Conservation (phyloP, 139 green algal genomes). For the Tetradesmus obliquus region DNA sequence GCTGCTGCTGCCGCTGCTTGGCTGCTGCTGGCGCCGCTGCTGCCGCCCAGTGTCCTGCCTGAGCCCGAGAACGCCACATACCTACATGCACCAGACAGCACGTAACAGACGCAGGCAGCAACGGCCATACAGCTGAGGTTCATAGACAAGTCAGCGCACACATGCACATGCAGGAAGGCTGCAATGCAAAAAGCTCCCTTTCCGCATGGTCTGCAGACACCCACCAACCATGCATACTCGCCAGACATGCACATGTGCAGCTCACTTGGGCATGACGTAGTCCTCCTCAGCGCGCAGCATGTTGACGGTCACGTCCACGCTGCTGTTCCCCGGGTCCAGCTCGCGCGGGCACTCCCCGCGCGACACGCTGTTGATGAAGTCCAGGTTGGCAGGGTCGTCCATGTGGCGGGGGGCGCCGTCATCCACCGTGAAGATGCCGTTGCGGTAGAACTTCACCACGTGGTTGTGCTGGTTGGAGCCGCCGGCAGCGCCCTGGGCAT, state of each 20-base stretch:
- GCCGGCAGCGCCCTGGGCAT: constrained; percentile 14
- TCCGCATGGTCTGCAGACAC: not conserved
- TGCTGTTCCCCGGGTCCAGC: constrained; percentile 39
- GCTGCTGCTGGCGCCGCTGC: not conserved
- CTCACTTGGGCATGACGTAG: constrained; percentile 73
- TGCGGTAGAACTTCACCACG: constrained; percentile 88
- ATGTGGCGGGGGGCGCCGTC: constrained; percentile 67
- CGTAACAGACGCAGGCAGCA: not conserved
- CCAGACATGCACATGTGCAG: not conserved
- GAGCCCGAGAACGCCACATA: constrained; percentile 79
- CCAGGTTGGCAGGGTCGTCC: constrained; percentile 80
- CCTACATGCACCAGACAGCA: constrained; percentile 14
- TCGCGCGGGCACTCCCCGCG: constrained; percentile 55
- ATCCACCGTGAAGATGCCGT: constrained; percentile 89
- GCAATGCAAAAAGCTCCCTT: not conserved
- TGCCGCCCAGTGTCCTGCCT: constrained; percentile 64
- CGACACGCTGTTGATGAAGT: constrained; percentile 77
- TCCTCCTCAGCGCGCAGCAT: constrained; percentile 83
- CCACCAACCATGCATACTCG: not conserved
- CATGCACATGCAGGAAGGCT: not conserved
- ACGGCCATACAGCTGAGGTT: not conserved
- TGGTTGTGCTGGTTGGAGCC: constrained; percentile 50
- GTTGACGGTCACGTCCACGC: constrained; percentile 84
- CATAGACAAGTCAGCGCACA: not conserved
- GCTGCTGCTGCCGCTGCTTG: constrained; percentile 27